These are phyloP conservation scores for Sporothrix curviconia DNA, from an alignment of 2,329 filamentous ascomycete genomes.

Conservation along the genomic window DNA sequence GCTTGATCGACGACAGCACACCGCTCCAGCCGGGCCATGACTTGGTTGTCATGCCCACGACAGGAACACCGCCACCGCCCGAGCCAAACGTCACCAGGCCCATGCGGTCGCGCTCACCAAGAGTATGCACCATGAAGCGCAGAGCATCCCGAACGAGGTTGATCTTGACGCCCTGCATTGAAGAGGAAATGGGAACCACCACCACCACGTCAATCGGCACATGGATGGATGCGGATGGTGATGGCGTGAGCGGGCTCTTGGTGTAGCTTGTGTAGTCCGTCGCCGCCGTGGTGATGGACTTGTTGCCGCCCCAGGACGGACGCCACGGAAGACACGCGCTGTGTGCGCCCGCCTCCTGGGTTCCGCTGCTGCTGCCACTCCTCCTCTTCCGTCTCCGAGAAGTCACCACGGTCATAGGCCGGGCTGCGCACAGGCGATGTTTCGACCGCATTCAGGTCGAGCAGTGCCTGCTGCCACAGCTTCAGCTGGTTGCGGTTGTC, in stretches of 20 bases:
- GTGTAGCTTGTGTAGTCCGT: constrained; percentile 83
- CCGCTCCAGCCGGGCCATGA: constrained; percentile 87
- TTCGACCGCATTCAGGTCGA: constrained; percentile 73
- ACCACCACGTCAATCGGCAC: constrained; percentile 93
- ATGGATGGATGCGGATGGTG: constrained; percentile 54
- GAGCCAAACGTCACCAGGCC: constrained; percentile 95
- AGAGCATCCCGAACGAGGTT: constrained; percentile 86
- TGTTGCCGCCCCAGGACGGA: constrained; percentile 75
- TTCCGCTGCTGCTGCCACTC: constrained; percentile 59
- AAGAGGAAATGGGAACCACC: constrained; percentile 93
- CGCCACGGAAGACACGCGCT: constrained; percentile 64
- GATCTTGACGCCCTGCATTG: constrained; percentile 99
- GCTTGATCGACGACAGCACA: constrained; percentile 78
- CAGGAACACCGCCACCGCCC: constrained; percentile 81
- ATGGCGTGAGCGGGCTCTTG: constrained; percentile 34
- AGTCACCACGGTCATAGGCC: constrained; percentile 72
- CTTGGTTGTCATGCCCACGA: constrained; percentile 98
- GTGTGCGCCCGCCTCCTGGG: constrained; percentile 23
- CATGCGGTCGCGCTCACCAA: constrained; percentile 93
- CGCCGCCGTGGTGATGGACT: constrained; percentile 79
- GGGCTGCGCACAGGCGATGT: constrained; percentile 56
- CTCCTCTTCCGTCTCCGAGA: constrained; percentile 81
- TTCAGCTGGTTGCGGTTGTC: constrained; percentile 77
- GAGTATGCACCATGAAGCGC: constrained; percentile 80
- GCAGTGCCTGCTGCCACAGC: constrained; percentile 79